phyloP scores from a whole-genome alignment of 257 asterid genomes.

The Avicennia marina region DNA sequence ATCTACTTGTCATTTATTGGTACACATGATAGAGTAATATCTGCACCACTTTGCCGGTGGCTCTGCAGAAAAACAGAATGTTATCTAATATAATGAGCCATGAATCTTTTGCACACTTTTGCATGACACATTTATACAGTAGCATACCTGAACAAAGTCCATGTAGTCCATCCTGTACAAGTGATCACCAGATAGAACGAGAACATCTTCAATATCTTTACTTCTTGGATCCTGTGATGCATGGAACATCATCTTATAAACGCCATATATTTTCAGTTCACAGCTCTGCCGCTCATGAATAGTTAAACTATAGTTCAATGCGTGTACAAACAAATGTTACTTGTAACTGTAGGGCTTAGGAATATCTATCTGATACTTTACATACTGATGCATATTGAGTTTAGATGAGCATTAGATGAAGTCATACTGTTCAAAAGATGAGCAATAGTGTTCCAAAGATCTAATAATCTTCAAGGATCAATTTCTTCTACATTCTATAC shows the following conservation, averaged over 20 bases:
- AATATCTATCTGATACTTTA: no score
- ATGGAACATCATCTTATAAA: background rate
- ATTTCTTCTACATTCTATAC: no score
- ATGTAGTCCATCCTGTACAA: slow-evolving; percentile 93
- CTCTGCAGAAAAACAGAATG: slow-evolving; percentile 40
- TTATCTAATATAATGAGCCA: no score
- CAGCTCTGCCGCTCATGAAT: background rate
- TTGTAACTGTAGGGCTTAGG: no score
- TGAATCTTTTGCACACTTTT: background rate
- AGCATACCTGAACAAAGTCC: slow-evolving; percentile 83
- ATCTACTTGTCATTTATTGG: slow-evolving; percentile 81
- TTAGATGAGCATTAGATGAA: no score
- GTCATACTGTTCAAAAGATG: no score
- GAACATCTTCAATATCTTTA: slow-evolving; percentile 90
- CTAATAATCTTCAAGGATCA: no score
- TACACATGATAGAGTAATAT: slow-evolving; percentile 71
- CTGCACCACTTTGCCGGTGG: slow-evolving; percentile 96
- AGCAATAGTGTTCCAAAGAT: no score
- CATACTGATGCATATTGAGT: no score
- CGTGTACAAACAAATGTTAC: no score
- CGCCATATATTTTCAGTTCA: background rate
- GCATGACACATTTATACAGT: background rate
- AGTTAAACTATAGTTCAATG: background rate
- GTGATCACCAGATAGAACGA: slow-evolving; percentile 96
- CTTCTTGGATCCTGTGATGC: slow-evolving; percentile 79